Percentiles rank a stretch among this genome's conserved stretches.
Evolutionary conservation across 139 green algal genomes (phyloP).

Genomic region (Raphidocelis subcapitata): DNA sequence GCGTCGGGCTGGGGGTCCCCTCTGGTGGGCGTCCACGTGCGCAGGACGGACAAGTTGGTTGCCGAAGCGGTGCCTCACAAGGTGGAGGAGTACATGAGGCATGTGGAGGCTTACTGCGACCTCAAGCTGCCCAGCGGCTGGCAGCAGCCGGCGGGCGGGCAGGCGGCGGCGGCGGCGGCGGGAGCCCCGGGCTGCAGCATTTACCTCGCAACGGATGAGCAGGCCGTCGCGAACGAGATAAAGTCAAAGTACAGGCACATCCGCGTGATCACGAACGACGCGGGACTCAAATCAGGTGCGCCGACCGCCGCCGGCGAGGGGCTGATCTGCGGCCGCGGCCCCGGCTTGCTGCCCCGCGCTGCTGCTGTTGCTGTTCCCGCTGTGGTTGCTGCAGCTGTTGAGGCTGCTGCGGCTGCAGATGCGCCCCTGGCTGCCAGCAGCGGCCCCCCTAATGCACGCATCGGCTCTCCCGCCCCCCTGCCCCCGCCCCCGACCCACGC

Average conservation of each 20-base stretch:
- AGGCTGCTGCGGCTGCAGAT: neutral
- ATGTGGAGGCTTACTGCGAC: slow-evolving; percentile 22
- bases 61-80: slow-evolving; percentile 1
- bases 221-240: too few species aligned
- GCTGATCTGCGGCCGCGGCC: too few species aligned
- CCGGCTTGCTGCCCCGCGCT: too few species aligned
- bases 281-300: too few species aligned
- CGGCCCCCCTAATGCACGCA: neutral
- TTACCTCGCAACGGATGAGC: neutral
- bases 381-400: neutral
- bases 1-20: neutral
- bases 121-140: slow-evolving; percentile 4
- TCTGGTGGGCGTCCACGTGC: slow-evolving; percentile 13
- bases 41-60: slow-evolving; percentile 12
- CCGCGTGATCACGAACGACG: too few species aligned
- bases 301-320: too few species aligned
- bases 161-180: neutral
- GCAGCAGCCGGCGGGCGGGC: slow-evolving; percentile 1
- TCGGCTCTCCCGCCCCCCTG: neutral
- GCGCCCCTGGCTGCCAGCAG: neutral
- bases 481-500: neutral
- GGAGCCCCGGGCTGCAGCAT: neutral
- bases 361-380: too few species aligned
- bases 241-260: too few species aligned
- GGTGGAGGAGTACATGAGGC: slow-evolving; percentile 12